Evolutionary conservation across 2,329 filamentous ascomycete species (phyloP), one percentile per base, ranked within the genome.

Genomic region (Ophiostoma ips): DNA sequence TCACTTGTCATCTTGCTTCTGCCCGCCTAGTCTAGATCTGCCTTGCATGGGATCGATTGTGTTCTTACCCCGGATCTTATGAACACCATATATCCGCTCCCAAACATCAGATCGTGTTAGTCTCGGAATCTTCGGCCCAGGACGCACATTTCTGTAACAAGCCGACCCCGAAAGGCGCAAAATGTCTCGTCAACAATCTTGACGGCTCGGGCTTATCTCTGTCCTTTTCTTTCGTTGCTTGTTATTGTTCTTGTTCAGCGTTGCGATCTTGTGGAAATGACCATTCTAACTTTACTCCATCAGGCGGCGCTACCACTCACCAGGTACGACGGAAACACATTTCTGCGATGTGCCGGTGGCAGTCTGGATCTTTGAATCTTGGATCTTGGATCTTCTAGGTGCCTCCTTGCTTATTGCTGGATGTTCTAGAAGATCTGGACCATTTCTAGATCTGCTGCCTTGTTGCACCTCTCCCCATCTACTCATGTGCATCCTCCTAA

Each of bases 291-390:
- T 50, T 59, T 35, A 66, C 33, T 66, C n/a, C n/a, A n/a, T n/a
- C n/a, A 87, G 83, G 83, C 71, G 83, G 83, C 68, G 79, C 83
- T 66, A 73, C 76, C 58, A 77, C 76, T 60, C 84, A 87, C 67
- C 82, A 86, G 81, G 81, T 84, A 82, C 71, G 71, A 62, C 61
- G 58, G 58, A 50, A 48, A n/a, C 13, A 9, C 28, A 3, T 21
- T 50, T 55, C 52, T 55, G 55, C 54, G 57, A 49, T 21, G 28
- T n/a, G 12, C 38, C 47, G 52, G 55, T 47, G 41, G 35, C 46
- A 51, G 45, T 49, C 46, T 28, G 15, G 48, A 15, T 18, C 18
- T 46, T 12, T 40, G 37, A 21, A 40, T 12, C 36, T 18, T 38
- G n/a, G n/a, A n/a, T n/a, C n/a, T n/a, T n/a, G n/a, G n/a, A n/a